Base-by-base conservation (phyloP, 2,329 filamentous ascomycete genomes). In the Botryotinia globosa region DNA sequence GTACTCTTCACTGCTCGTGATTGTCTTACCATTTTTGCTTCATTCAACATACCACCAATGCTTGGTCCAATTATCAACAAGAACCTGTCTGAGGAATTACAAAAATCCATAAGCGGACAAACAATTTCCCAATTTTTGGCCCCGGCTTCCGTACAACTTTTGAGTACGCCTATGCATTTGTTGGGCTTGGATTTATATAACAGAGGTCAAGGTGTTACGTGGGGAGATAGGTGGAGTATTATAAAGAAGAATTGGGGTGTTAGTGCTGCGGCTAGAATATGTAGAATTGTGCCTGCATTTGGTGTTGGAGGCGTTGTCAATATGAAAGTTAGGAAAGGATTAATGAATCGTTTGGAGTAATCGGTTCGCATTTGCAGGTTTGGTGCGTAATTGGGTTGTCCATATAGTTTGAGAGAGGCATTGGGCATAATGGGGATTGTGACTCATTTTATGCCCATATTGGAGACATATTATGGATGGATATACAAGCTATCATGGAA, bases 301-400 rank as follows among this genome's bases (percentile, higher is more conserved):
- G 94, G 94, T 2, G 86, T 97, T 20, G 94, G 94, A 0, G 94
- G 94, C 0, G 93, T 97, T 18, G 91, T 96, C 18, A 97, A 97
- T 82, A 87, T 86, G 73, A 90, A 92, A 79, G 85, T 95, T 62
- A 86, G 94, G 77, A 85, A 83, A 79, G 84, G 80, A 70, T 80
- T 95, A 77, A 94, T 97, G 72, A 69, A 51, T 54, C 74, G 62
- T 65, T 63, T 77, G 59, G 75, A 77, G 58, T 78, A 61, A 73
- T 32, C 25, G 16, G 9, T 18, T 22, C 58, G 44, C 44, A 20
- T 51, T 56, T 25, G 3, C 9, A 39, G 39, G 8, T 2, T 42
- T 32, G 5, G n/a, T 4, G 14, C 34, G 10, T 37, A 25, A 42
- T 54, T 25, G n/a, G 34, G 18, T 29, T 42, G 45, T 56, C 34